Evolutionary conservation across 2,329 filamentous ascomycete species (phyloP).

Genomic region (Emergomyces africanus): DNA sequence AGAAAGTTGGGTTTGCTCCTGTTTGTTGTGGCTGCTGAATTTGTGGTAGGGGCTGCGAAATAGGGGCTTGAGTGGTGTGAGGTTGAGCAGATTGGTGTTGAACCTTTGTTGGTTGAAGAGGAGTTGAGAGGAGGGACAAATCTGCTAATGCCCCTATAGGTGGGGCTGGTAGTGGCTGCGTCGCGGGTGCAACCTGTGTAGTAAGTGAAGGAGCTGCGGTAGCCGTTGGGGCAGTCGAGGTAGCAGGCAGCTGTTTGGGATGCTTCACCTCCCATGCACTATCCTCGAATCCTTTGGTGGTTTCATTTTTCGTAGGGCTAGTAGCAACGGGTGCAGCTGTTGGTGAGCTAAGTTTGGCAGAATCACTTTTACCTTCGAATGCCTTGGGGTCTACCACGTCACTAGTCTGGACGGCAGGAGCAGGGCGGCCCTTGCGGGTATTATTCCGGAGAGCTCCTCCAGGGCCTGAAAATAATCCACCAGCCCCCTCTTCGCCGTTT

Average conservation of each 20-base stretch:
- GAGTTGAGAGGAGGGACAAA: slow-evolving; percentile 47
- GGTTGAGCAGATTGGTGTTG: slow-evolving; percentile 40
- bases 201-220: slow-evolving; percentile 24
- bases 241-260: slow-evolving; percentile 42
- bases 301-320: slow-evolving; percentile 37
- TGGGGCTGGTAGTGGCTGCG: slow-evolving; percentile 32
- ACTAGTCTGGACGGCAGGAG: slow-evolving; percentile 71
- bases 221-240: slow-evolving; percentile 20
- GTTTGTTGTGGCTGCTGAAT: slow-evolving; percentile 30
- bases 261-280: slow-evolving; percentile 97
- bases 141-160: slow-evolving; percentile 60
- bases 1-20: slow-evolving; percentile 37
- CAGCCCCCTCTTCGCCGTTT: slow-evolving; percentile 47
- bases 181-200: slow-evolving; percentile 26
- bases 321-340: slow-evolving; percentile 36
- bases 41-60: slow-evolving; percentile 32
- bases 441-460: slow-evolving; percentile 90
- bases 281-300: slow-evolving; percentile 67
- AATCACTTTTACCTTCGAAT: slow-evolving; percentile 53
- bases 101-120: slow-evolving; percentile 44
- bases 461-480: slow-evolving; percentile 80
- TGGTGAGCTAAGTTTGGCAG: slow-evolving; percentile 26
- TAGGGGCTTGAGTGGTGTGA: slow-evolving; percentile 29
- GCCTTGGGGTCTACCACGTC: slow-evolving; percentile 81
- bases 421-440: slow-evolving; percentile 79